Conservation (phyloP, 805 yeast genomes). For the Candida coquimbonensis region DNA sequence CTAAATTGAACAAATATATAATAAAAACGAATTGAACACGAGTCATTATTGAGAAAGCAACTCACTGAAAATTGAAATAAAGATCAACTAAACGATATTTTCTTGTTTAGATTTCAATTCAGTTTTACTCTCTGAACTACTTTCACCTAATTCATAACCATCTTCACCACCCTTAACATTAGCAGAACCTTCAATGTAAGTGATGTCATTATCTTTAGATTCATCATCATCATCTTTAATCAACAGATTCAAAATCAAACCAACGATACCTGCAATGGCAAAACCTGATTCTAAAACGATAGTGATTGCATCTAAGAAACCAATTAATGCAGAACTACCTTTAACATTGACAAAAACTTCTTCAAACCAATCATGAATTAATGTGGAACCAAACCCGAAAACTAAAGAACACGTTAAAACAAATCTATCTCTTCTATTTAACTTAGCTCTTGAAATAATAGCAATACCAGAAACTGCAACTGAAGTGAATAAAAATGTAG, state of each 20-base stretch:
- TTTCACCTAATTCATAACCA: constrained; percentile 11
- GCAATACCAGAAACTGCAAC: constrained; percentile 72
- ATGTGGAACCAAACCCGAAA: constrained; percentile 61
- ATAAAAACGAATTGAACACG: no score
- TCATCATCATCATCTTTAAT: constrained; percentile 31
- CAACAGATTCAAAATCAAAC: constrained; percentile 50
- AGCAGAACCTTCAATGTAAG: constrained; percentile 12
- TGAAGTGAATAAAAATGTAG: constrained; percentile 66
- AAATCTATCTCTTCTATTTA: constrained; percentile 69
- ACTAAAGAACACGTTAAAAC: constrained; percentile 56
- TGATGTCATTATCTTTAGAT: constrained; percentile 6
- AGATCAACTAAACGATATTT: no score
- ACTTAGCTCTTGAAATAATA: constrained; percentile 45
- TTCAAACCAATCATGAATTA: constrained; percentile 61
- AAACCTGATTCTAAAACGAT: constrained; percentile 69
- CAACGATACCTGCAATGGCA: constrained; percentile 62
- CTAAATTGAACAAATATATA: no score
- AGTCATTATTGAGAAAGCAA: no score
- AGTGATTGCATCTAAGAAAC: constrained; percentile 60
- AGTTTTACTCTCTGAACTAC: constrained; percentile 1
- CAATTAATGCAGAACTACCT: constrained; percentile 42
- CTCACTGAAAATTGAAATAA: no score
- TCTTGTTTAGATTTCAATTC: neutral
- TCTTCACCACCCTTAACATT: constrained; percentile 10
- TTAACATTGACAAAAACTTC: constrained; percentile 62